Evolutionary conservation across 2,329 filamentous ascomycete genomes (phyloP).

Genomic region (Sphaerulina vaccinii): DNA sequence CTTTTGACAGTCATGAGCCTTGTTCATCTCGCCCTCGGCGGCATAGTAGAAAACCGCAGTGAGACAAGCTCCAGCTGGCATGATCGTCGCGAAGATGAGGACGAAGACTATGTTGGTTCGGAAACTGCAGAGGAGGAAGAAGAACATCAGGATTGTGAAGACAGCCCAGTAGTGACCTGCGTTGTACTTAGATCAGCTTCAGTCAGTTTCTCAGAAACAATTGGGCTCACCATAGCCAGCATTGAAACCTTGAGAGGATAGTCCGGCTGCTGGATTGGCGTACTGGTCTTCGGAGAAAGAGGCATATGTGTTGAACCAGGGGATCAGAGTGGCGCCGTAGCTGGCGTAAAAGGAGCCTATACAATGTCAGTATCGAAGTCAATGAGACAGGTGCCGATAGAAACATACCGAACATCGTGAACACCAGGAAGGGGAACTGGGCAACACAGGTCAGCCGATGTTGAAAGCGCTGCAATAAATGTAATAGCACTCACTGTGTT

Average conservation of each 20-base stretch:
- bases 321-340: slow-evolving; percentile 21
- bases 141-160: slow-evolving; percentile 24
- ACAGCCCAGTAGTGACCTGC: slow-evolving; percentile 23
- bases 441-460: no score
- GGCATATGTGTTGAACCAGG: slow-evolving; percentile 21
- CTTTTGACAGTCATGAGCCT: slow-evolving; percentile 21
- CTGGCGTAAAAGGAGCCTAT: slow-evolving; percentile 23
- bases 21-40: slow-evolving; percentile 16
- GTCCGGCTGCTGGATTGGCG: slow-evolving; percentile 13
- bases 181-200: not conserved
- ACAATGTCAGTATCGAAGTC: not conserved
- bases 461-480: no score
- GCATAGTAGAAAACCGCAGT: slow-evolving; percentile 21
- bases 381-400: no score
- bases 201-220: not conserved
- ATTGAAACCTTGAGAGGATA: slow-evolving; percentile 12
- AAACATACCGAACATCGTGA: slow-evolving; percentile 24
- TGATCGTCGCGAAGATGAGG: slow-evolving; percentile 20
- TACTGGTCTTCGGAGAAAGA: slow-evolving; percentile 19
- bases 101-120: slow-evolving; percentile 25
- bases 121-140: slow-evolving; percentile 24
- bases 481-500: no score
- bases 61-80: slow-evolving; percentile 13
- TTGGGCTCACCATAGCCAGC: slow-evolving; percentile 19
- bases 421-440: slow-evolving; percentile 27